A percentile compares a stretch with the other conserved stretches of the same genome.
These are phyloP conservation scores for Kwoniella pini DNA, from an alignment of 768 basidiomycete species.

Conservation along the genomic window DNA sequence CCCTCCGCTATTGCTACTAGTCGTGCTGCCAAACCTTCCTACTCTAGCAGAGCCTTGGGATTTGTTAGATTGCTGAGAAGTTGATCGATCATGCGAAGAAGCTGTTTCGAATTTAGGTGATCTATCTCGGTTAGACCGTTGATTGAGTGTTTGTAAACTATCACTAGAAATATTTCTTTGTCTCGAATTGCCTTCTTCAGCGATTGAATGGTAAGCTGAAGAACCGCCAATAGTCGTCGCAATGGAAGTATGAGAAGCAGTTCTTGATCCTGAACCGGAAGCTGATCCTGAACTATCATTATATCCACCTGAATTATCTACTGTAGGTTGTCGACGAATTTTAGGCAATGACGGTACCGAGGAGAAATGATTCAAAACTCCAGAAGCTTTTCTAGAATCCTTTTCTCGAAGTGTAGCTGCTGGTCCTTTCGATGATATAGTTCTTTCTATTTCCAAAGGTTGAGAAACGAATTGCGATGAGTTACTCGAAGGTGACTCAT, in stretches of 20 bases:
- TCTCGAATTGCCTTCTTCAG: not conserved
- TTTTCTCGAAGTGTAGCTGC: constrained; percentile 7
- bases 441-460: constrained; percentile 3
- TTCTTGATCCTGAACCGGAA: constrained; percentile 10
- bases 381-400: constrained; percentile 16
- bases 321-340: constrained; percentile 22
- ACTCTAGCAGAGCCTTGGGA: constrained; percentile 10
- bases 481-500: constrained; percentile 30
- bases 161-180: constrained; percentile 34
- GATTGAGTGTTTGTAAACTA: constrained; percentile 36
- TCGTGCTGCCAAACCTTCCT: constrained; percentile 37
- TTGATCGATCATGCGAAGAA: not conserved
- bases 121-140: not conserved
- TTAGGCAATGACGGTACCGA: constrained; percentile 39
- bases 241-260: constrained; percentile 27
- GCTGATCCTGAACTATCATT: not conserved
- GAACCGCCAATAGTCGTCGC: constrained; percentile 17
- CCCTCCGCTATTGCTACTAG: constrained; percentile 15
- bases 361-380: constrained; percentile 30
- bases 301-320: constrained; percentile 1
- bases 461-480: not conserved
- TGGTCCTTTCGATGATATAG: not conserved
- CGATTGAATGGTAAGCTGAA: constrained; percentile 8
- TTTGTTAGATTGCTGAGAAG: constrained; percentile 3
- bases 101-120: constrained; percentile 12